Evolutionary conservation across 2,329 filamentous ascomycete genomes (phyloP), one percentile per base, ranked within the genome.

Genomic region (Arthroderma uncinatum): DNA sequence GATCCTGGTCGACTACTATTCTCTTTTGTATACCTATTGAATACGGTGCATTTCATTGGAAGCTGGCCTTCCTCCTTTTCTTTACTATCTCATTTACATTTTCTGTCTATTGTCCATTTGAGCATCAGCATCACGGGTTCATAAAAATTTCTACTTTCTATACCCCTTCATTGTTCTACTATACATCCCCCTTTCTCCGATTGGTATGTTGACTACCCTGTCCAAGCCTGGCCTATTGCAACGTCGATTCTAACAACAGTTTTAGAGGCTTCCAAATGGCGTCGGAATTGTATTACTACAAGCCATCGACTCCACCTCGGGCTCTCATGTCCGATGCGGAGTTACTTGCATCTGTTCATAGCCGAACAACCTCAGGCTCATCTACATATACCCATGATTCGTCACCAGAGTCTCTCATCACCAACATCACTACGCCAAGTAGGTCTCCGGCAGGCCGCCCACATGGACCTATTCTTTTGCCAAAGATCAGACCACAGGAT

Each of bases 401-500:
- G 47, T 82, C 81, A 34, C 81, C 81, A 44, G 86, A 86, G 69
- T 87, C 86, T 44, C 77, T 83, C 64, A 79, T 81, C 74, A 87
- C 85, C 19, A 78, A 80, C 63, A 77, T 82, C 64, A 86, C 84
- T 55, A 90, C 86, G 10, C 87, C 87, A 55, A 80, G 79, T 55
- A 78, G 80, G 62, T 86, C 87, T 34, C 87, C 88, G 59, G 81
- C 91, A 64, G 81, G 84, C 60, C 85, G 89, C 60, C 85, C 90
- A 73, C 88, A 89, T 55, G 75, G 74, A 19, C 88, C 89, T 54
- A 77, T 89, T 53, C 77, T 95, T 59, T 78, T 95, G 33, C 89
- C 89, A 67, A 93, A 90, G 79, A 91, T 94, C 74, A 82, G 89
- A 60, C 82, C 82, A 40, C 89, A 93, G 73, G 89, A 95, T 73